Base-by-base conservation (phyloP, 768 basidiomycete species). In the Thelephora ganbajun region DNA sequence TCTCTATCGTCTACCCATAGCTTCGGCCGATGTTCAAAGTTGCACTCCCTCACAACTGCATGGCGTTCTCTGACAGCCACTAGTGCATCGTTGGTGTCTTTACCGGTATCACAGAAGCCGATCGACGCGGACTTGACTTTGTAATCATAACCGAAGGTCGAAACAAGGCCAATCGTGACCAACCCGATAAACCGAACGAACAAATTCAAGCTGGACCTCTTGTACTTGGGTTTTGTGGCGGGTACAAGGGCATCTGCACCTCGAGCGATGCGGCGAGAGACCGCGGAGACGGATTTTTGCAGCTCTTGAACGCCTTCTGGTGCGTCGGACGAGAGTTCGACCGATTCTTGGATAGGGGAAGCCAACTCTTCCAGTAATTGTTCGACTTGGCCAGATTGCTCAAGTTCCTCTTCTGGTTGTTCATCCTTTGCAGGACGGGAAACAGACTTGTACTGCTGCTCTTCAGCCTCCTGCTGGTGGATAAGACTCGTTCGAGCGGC, bases 81-180 rank as follows among this genome's bases (percentile, higher is more conserved):
- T 44, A 88, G 62, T 2, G 66, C 65, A 19, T 54, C 60, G 59
- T 83, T 91, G 23, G 78, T 81, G 53, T 69, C 65, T 48, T 61
- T 74, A 16, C 75, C 80, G 33, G 73, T 62, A 52, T 85, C 77
- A 57, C 88, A 91, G 62, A 77, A 91, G 4, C 89, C 88, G 54
- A 91, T 78, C 11, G 69, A 60, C 2, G 79, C 66, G 5, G 87
- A 87, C 54, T 83, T 77, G 11, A 54, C 50, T 64, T 87, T 88
- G 68, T 77, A 84, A 14, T 68, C 67, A 55, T 69, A 53, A 33
- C 48, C 53, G 14, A 54, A 23, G 18, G 50, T 45, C 7, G 51
- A 47, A 19, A 54, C 19, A 30, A 62, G 52, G 14, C 62, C 57
- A 19, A 71, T 49, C 9, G 66, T 50, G 23, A 70, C 54, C 41